These are phyloP conservation scores for Acanthamoeba lenticulata DNA, from an alignment of 208 protist genomes.

Conservation along the genomic window DNA sequence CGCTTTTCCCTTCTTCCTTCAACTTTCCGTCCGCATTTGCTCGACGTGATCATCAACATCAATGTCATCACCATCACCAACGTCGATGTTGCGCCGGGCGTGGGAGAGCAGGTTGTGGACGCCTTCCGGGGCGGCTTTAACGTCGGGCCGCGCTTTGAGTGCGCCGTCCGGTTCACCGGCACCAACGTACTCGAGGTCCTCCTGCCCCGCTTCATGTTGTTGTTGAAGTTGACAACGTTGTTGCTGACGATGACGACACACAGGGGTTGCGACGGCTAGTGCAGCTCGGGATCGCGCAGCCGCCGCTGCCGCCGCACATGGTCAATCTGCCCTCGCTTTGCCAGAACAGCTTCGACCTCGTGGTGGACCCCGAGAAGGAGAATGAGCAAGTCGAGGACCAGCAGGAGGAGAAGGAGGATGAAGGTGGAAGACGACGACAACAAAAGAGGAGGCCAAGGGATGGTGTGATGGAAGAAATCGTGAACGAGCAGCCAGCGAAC, in stretches of 20 bases:
- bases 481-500: no score
- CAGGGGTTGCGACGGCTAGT: background rate
- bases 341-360: slow-evolving; percentile 26
- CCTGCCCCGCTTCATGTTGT: background rate
- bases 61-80: background rate
- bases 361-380: background rate
- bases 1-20: background rate
- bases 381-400: background rate
- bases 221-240: background rate
- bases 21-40: background rate
- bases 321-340: background rate
- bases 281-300: background rate
- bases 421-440: no score
- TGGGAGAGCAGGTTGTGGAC: background rate
- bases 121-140: background rate
- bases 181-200: background rate
- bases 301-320: background rate
- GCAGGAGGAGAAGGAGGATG: background rate
- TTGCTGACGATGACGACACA: no score
- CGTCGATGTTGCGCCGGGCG: background rate
- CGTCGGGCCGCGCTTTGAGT: background rate
- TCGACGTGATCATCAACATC: background rate
- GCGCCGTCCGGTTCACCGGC: background rate
- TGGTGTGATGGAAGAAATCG: no score
- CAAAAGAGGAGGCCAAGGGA: no score